These are phyloP conservation scores for Collybia mongolica DNA, from an alignment of 768 basidiomycete genomes.

Conservation along the genomic window DNA sequence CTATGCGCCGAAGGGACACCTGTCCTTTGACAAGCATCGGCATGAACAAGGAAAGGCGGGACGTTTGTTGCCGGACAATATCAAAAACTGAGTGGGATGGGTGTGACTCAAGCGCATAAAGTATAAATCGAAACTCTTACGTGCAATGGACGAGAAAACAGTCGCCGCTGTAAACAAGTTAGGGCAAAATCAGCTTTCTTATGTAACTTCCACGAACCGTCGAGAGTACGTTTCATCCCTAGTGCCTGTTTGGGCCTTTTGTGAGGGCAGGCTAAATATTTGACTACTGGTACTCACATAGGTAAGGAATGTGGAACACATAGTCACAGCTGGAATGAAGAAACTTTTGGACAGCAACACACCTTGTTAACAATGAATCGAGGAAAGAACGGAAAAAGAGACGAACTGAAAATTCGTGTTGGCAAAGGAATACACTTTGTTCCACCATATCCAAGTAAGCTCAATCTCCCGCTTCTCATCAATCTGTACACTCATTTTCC, in stretches of 20 bases:
- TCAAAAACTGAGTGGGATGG: constrained; percentile 48
- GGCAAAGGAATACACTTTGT: constrained; percentile 46
- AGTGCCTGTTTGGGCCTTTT: constrained; percentile 3
- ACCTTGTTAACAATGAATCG: not conserved
- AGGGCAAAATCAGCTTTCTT: not conserved
- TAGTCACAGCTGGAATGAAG: constrained; percentile 58
- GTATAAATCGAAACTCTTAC: not conserved
- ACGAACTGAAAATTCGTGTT: constrained; percentile 41
- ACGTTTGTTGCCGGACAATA: constrained; percentile 48
- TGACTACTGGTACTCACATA: constrained; percentile 23
- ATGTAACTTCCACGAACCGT: not conserved
- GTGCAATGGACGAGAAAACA: constrained; percentile 12
- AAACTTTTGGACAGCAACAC: constrained; percentile 32
- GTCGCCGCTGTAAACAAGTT: constrained; percentile 6
- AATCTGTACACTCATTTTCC: constrained; percentile 49
- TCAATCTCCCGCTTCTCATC: constrained; percentile 59
- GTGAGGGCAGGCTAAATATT: not conserved
- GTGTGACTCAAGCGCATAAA: not conserved
- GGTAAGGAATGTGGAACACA: constrained; percentile 61
- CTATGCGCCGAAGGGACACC: constrained; percentile 59
- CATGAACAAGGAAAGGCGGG: constrained; percentile 27
- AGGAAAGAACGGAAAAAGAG: not conserved
- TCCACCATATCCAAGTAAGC: constrained; percentile 48
- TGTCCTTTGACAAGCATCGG: constrained; percentile 35
- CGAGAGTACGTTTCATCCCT: constrained; percentile 8